phyloP scores from a whole-genome alignment of 768 basidiomycete genomes.

The Phylloporus rhodoxanthus region DNA sequence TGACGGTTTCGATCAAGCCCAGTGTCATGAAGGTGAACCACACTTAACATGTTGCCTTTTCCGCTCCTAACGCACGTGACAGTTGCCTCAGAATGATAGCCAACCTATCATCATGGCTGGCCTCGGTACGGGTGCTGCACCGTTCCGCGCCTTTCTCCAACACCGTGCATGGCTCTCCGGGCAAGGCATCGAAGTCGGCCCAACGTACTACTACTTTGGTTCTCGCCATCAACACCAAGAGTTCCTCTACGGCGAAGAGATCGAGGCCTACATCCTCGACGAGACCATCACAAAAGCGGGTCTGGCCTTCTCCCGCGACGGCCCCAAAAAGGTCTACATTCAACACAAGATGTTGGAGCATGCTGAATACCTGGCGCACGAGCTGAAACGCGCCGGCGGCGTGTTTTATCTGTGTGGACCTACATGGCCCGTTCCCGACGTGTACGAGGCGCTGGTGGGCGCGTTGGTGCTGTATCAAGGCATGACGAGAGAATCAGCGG shows the following conservation, averaged over 20 bases:
- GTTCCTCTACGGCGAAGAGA: constrained; percentile 94
- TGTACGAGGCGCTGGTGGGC: constrained; percentile 85
- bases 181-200: constrained; percentile 78
- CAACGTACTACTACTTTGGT: constrained; percentile 97
- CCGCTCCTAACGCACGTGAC: constrained; percentile 10
- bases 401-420: constrained; percentile 97
- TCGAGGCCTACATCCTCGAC: constrained; percentile 87
- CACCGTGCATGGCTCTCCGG: constrained; percentile 79
- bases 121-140: constrained; percentile 95
- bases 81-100: constrained; percentile 77
- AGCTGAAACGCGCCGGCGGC: constrained; percentile 68
- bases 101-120: constrained; percentile 99
- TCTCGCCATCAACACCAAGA: constrained; percentile 93
- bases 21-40: constrained; percentile 92
- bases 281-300: constrained; percentile 85
- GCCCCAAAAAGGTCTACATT: constrained; percentile 91
- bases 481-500: constrained; percentile 58
- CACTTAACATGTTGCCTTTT: background rate
- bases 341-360: constrained; percentile 98
- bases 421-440: constrained; percentile 99
- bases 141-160: constrained; percentile 98
- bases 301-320: constrained; percentile 94
- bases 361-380: constrained; percentile 64
- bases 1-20: constrained; percentile 96
- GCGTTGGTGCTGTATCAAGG: constrained; percentile 72